Base-by-base conservation (phyloP, 1,284 basidiomycete species). In the Rhizopogon hawkerae region DNA sequence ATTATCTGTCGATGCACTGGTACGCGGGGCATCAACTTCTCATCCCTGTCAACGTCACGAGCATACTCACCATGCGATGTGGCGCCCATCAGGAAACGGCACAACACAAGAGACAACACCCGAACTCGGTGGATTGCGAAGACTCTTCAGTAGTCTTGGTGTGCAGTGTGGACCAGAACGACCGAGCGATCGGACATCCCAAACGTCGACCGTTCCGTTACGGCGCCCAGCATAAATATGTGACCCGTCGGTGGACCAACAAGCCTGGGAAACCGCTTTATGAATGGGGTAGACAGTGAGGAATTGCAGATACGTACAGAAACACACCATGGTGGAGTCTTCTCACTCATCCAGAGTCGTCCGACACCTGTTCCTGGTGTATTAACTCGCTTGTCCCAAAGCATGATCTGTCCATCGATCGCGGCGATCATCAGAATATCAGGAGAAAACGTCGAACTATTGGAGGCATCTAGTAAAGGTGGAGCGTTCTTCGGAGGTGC, bases 241-340 rank as follows among this genome's bases (percentile, higher is more conserved):
- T 8, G 77, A 78, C 8, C 95, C 95, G 56, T 91, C 84, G 2
- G 84, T 78, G 13, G 90, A 92, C 92, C 94, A 98, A 62, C 86
- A 90, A n/a, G 92, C 92, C 92, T 95, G 59, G 48, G 43, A 42
- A 54, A 39, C 5, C 13, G 14, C 39, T 45, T 10, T 6, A 37
- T 31, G 9, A 23, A 44, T 42, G 23, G 47, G 37, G 39, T 16
- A 38, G 26, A 34, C 36, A 21, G 52, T 41, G 44, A 53, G 38
- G 48, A 23, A 41, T 37, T 26, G 21, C 33, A 18, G 51, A 49
- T 41, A 56, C 79, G 63, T 64, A 90, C 86, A 57, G 92, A 92
- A 62, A 94, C 80, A 69, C 92, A 96, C 94, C 94, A 97, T 0
- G 94, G 94, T 18, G 93, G 92, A 8, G 91, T 92, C 66, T 88